These are phyloP conservation scores for Yamadazyma friedrichii DNA, from an alignment of 1,139 yeast species.

Conservation along the genomic window DNA sequence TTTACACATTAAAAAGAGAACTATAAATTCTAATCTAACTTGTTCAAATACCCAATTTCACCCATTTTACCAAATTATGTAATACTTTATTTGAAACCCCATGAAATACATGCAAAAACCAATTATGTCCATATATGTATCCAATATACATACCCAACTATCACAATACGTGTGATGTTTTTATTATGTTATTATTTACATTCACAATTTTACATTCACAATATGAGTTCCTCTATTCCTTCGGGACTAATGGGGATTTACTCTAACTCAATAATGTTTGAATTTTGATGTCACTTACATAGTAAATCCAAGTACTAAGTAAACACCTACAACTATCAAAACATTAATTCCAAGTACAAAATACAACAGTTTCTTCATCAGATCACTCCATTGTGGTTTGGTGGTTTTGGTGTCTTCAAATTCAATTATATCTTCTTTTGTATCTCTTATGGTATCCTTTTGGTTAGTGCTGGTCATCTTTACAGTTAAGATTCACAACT, in stretches of 20 bases:
- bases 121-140: not conserved
- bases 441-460: not conserved
- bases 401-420: not conserved
- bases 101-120: not conserved
- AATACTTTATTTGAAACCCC: not conserved
- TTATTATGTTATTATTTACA: not conserved
- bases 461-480: not conserved
- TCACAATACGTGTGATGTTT: not conserved
- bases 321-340: not conserved
- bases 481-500: not conserved
- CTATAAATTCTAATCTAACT: not conserved
- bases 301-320: not conserved
- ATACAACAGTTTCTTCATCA: not conserved
- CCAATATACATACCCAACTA: not conserved
- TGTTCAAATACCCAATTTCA: not conserved
- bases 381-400: not conserved
- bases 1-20: not conserved
- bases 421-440: not conserved
- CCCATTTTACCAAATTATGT: not conserved
- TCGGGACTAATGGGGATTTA: not conserved
- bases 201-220: not conserved
- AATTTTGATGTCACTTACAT: not conserved
- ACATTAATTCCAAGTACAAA: not conserved
- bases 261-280: not conserved
- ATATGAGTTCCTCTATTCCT: not conserved